These are phyloP conservation scores for Elsinoe arachidis DNA, from an alignment of 2,329 filamentous ascomycete genomes.

Conservation along the genomic window DNA sequence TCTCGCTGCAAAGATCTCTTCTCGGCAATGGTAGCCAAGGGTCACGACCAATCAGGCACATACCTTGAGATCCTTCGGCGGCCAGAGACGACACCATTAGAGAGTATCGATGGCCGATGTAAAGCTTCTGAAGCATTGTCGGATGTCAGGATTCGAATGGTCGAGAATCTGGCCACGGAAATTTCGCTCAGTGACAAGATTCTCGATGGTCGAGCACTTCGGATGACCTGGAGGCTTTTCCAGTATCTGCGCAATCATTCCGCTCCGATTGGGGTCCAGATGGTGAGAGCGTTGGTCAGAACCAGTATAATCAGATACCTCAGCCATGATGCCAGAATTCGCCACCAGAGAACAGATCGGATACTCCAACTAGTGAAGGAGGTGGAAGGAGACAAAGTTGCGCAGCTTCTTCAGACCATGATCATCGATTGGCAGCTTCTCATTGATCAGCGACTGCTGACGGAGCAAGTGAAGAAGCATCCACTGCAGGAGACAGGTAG, in stretches of 20 bases:
- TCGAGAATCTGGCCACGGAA: conserved; percentile 1
- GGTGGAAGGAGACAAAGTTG: background rate
- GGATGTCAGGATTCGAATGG: background rate
- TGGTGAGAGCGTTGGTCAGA: conserved; percentile 1
- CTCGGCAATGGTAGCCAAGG: background rate
- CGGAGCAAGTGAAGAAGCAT: background rate
- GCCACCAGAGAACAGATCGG: background rate
- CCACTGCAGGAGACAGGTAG: background rate
- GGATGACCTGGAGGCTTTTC: background rate
- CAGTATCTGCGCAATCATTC: background rate
- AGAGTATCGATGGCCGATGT: background rate
- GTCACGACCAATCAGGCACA: background rate
- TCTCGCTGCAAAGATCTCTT: background rate
- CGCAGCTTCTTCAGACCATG: background rate
- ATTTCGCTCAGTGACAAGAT: background rate
- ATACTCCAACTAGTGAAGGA: background rate
- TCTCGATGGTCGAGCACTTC: background rate
- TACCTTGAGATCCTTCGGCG: background rate
- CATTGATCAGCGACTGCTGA: background rate
- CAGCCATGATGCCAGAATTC: background rate
- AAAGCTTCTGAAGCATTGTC: background rate
- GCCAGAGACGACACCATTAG: background rate
- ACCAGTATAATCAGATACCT: background rate
- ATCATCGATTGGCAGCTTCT: background rate
- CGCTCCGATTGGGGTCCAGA: background rate